Base-by-base conservation (phyloP, 1,284 basidiomycete species). In the Cryptococcus sp. region DNA sequence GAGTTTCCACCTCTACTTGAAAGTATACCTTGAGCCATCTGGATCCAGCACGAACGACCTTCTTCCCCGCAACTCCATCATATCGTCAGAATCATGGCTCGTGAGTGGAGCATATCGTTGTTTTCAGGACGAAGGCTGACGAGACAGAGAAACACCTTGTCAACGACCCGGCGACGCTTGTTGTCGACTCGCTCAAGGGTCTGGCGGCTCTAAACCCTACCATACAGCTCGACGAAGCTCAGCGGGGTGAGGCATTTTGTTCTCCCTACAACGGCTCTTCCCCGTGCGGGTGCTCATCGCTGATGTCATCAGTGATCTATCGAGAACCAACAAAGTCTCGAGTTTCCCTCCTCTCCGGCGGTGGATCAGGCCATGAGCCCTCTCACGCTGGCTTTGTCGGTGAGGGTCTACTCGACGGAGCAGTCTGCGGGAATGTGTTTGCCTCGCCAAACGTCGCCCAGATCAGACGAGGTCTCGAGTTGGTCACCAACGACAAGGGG, bases 321-420 rank as follows among this genome's bases (percentile, higher is more conserved):
- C 48, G 51, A 2, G 47, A 57, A 2, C 36, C 49, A 5, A 35
- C 43, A 23, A 23, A 36, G n/a, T 35, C 79, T 31, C 82, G 83
- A 63, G 91, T 94, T 38, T 81, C 86, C 2, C 74, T 94, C 21
- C 79, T 95, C 61, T 91, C 86, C 56, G 91, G 91, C 22, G 91
- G 92, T 22, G 91, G 91, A 33, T 84, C 85, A 28, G 92, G 92
- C 1, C 91, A 94, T 68, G 91, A 94, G 65, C 91, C 91, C 22
- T 80, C 88, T 18, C 65, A 91, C 71, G 80, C 86, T 16, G 86
- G 82, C 1, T 90, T 86, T 59, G 80, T 72, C 80, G 87, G 90
- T 35, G 71, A 81, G 48, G 90, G 89, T 23, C 84, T 92, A 57
- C 76, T 94, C 34, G 83, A 66, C 79, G 89, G 83, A 42, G 89